Evolutionary conservation across 768 basidiomycete species (phyloP), one percentile per base, ranked within the genome.

Genomic region (Phaeotremella skinneri): DNA sequence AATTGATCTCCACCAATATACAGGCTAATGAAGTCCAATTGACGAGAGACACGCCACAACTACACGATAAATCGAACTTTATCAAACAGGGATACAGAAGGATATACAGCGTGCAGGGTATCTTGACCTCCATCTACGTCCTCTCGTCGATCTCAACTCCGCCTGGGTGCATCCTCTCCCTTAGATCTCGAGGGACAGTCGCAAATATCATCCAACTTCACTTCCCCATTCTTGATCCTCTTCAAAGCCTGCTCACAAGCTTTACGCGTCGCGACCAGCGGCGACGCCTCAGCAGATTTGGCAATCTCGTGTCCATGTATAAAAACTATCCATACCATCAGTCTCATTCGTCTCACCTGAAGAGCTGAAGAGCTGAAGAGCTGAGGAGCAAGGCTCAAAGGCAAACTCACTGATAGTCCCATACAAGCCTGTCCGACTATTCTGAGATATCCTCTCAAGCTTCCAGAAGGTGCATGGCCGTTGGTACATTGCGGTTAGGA

Each of bases 391-490:
- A 9, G 25, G 6, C 23, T 37, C 34, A 7, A 37, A 7, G 43
- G 6, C 7, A 6, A 7, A 45, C 43, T 45, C 3, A 69, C 64
- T 55, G 32, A 39, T 5, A 58, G 41, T n/a, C 45, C 49, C 27
- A 23, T 21, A 23, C 32, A 30, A 3, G 27, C 20, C 32, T 34
- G 21, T 1, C 2, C 7, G 9, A 26, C 26, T 34, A 26, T 50
- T 23, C 20, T 26, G 13, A 20, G 53, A 47, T 39, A 39, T 3
- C 25, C 50, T 41, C 1, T 27, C 21, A 9, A 62, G 27, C 25
- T 53, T 42, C 59, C 63, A 63, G 20, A 34, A 13, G 16, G 43
- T 37, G 42, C 69, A 71, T 25, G 64, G 64, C 52, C 57, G 54
- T 21, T 20, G 43, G 21, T 49, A 48, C 7, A 71, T 26, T 32